Base-by-base conservation (phyloP, 305 asterid species). In the Fraxinus platypoda region DNA sequence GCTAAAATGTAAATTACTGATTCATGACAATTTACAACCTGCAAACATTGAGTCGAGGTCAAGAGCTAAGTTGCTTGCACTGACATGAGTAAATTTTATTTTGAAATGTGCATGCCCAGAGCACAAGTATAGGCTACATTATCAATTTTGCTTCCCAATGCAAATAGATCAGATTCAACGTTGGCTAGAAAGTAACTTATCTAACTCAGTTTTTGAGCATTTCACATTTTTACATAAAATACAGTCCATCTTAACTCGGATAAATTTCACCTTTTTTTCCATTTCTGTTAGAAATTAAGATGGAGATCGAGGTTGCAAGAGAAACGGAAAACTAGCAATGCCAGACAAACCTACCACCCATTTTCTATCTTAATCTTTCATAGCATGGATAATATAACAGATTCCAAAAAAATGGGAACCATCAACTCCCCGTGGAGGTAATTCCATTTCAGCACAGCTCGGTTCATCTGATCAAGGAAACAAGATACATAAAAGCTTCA, bases 11-110 rank as follows among this genome's bases (percentile, higher is more conserved):
- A 96, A 82, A 96, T 94, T 54, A 91, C 98, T 6, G 99, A 96
- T 86, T 96, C 99, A 74, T 96, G 99, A 89, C 99, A 96, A 91
- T 96, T 96, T 76, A 94, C 88, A 80, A 96, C 97, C 98, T 96
- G 92, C 75, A 84, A 75, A 85, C 75, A 64, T 30, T 85, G 80
- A 86, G 17, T 64, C 64, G 41, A 78, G n/a, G 77, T 77, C 35
- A 85, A 81, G 77, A 19, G 54, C 68, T 28, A 59, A 82, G 79
- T 28, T 82, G 71, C 52, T 23, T 23, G 71, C 71, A 62, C 4
- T 6, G 71, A 62, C 31, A 23, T 52, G 62, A 46, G 81, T 75
- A 8, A 49, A 72, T 28, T 74, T 80, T 59, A 57, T 26, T 26
- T 54, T 54, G 54, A 30, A 41, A 76, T 62, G 41, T 15, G 78